phyloP scores from a whole-genome alignment of 768 basidiomycete genomes.

The Mycena latifolia region DNA sequence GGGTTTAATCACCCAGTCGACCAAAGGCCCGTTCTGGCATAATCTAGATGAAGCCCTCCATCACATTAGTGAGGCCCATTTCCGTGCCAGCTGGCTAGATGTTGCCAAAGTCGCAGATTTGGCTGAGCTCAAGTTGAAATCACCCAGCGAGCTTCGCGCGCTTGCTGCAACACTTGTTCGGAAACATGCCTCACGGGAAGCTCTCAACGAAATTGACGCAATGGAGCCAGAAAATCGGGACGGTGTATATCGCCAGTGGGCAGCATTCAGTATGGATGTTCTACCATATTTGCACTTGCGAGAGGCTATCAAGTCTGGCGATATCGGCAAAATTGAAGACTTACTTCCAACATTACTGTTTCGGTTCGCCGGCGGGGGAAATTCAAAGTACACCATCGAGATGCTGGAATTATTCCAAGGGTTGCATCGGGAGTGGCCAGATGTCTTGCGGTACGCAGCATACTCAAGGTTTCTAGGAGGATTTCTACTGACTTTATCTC shows the following conservation, averaged over 20 bases:
- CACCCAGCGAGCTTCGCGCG: constrained; percentile 35
- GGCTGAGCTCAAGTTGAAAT: constrained; percentile 29
- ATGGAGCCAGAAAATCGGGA: no score
- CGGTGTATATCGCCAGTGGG: no score
- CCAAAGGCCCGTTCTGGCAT: constrained; percentile 37
- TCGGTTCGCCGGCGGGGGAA: constrained; percentile 41
- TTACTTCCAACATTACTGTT: constrained; percentile 40
- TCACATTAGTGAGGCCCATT: constrained; percentile 43
- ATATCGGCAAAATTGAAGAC: constrained; percentile 40
- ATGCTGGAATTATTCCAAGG: constrained; percentile 44
- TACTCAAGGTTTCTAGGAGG: no score
- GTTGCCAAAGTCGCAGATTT: constrained; percentile 35
- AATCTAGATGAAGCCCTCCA: constrained; percentile 40
- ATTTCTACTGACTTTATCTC: constrained; percentile 18
- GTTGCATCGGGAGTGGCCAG: constrained; percentile 43
- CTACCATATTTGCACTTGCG: no score
- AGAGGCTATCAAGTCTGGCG: constrained; percentile 40
- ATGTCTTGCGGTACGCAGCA: constrained; percentile 27
- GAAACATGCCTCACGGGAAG: constrained; percentile 36
- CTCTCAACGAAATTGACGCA: no score
- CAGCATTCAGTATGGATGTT: no score
- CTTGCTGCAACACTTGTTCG: constrained; percentile 35
- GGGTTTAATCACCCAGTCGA: constrained; percentile 29
- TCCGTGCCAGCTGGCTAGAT: constrained; percentile 39
- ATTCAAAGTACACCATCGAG: constrained; percentile 43